Percentiles rank a stretch among this genome's conserved stretches.
These are phyloP conservation scores for Fusarium mundagurra DNA, from an alignment of 2,329 filamentous ascomycete species.

Conservation along the genomic window DNA sequence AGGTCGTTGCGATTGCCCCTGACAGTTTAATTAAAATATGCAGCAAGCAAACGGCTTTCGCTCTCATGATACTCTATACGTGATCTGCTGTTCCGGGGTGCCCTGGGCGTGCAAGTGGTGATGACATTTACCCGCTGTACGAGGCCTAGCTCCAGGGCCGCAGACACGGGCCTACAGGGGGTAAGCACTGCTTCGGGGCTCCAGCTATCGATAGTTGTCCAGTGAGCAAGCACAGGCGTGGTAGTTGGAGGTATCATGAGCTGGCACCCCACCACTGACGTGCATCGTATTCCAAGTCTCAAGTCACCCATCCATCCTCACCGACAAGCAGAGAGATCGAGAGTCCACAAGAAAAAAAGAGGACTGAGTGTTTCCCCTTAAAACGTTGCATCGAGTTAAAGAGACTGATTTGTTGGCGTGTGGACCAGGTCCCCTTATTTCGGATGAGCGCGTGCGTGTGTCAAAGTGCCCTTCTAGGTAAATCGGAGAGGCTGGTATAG, in stretches of 20 bases:
- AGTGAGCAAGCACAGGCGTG: conserved; percentile 38
- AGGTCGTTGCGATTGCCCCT: conserved; percentile 21
- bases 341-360: conserved; percentile 27
- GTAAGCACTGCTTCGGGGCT: background rate
- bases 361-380: conserved; percentile 30
- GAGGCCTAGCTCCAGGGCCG: conserved; percentile 34
- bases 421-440: conserved; percentile 38
- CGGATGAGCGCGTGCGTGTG: conserved; percentile 14
- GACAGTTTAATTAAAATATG: conserved; percentile 36
- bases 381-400: conserved; percentile 10
- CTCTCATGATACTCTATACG: conserved; percentile 18
- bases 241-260: conserved; percentile 37
- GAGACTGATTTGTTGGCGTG: conserved; percentile 34
- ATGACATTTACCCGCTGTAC: conserved; percentile 32
- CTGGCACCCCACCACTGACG: conserved; percentile 39
- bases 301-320: conserved; percentile 25
- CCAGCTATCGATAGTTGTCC: conserved; percentile 44
- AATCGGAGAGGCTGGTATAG: conserved; percentile 46
- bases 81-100: conserved; percentile 20
- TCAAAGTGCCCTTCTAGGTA: conserved; percentile 29
- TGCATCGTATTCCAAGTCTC: conserved; percentile 20
- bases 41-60: conserved; percentile 28
- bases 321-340: conserved; percentile 4
- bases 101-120: conserved; percentile 31
- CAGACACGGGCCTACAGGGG: conserved; percentile 16